Evolutionary conservation across 257 asterid species (phyloP).

Genomic region (Leonotis leonurus): DNA sequence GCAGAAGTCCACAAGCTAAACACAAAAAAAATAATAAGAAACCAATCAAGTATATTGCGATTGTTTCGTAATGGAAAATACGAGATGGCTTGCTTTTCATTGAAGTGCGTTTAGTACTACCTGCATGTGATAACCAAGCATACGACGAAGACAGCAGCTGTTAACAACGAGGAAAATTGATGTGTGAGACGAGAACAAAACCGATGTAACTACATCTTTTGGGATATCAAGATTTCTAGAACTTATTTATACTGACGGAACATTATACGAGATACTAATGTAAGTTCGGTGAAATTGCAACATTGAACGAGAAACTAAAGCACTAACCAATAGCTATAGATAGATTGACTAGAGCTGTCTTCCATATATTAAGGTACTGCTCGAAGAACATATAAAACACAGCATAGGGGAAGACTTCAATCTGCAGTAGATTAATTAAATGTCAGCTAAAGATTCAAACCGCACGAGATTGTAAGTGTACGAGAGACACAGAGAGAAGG

Average conservation of each 20-base stretch:
- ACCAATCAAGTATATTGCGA: neutral
- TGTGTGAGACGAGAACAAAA: too few species aligned
- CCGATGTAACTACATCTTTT: neutral
- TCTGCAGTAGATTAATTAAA: conserved; percentile 47
- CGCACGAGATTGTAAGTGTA: neutral
- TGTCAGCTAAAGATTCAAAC: conserved; percentile 4
- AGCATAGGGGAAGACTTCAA: conserved; percentile 81
- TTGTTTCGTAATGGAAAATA: conserved; percentile 7
- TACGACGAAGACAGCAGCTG: conserved; percentile 92
- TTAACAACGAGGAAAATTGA: conserved; percentile 3
- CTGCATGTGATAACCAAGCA: conserved; percentile 92
- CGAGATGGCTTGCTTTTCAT: neutral
- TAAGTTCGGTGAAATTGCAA: neutral
- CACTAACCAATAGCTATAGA: conserved; percentile 87
- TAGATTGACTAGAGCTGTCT: conserved; percentile 80
- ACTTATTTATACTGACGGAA: neutral
- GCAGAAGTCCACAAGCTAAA: conserved; percentile 93
- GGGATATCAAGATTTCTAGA: neutral
- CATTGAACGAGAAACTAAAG: neutral
- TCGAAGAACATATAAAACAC: conserved; percentile 92
- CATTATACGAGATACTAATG: neutral
- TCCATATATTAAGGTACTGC: conserved; percentile 93
- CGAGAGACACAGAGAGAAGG: neutral
- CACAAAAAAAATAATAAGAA: conserved; percentile 4
- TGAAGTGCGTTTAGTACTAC: conserved; percentile 32